A percentile compares a stretch with the other conserved stretches of the same genome.
phyloP scores from a whole-genome alignment of 805 yeast species.

The Saturnispora besseyi region DNA sequence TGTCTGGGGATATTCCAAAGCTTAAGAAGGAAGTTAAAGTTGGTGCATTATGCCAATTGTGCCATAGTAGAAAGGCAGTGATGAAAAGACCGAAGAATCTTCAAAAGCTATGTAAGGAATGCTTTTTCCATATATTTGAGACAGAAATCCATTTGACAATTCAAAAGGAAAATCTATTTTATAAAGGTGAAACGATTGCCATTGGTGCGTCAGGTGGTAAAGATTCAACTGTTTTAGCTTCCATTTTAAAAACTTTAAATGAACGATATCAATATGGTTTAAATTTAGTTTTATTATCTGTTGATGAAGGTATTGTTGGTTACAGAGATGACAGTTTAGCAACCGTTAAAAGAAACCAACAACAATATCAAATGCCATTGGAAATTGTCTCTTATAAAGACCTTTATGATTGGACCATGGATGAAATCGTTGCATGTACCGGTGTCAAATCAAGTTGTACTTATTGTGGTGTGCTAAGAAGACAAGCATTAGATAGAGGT shows the following conservation, averaged over 20 bases:
- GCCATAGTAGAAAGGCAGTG: slow-evolving; percentile 74
- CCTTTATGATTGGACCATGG: slow-evolving; percentile 97
- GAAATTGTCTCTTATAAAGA: slow-evolving; percentile 68
- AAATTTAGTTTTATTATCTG: slow-evolving; percentile 70
- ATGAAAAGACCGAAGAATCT: slow-evolving; percentile 88
- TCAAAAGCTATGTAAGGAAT: slow-evolving; percentile 80
- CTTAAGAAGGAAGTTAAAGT: slow-evolving; percentile 27
- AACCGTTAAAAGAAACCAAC: slow-evolving; percentile 88
- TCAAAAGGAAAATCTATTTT: slow-evolving; percentile 54
- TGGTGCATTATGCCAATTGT: slow-evolving; percentile 64
- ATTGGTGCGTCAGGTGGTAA: slow-evolving; percentile 99
- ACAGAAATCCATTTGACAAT: slow-evolving; percentile 93
- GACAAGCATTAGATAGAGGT: slow-evolving; percentile 96
- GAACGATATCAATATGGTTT: slow-evolving; percentile 85
- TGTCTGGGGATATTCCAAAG: not conserved
- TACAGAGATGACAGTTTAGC: slow-evolving; percentile 96
- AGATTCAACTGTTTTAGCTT: slow-evolving; percentile 92
- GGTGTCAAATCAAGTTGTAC: slow-evolving; percentile 94
- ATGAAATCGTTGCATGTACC: slow-evolving; percentile 89
- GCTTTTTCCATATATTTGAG: slow-evolving; percentile 87
- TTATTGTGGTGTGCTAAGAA: slow-evolving; percentile 92
- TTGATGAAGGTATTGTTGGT: slow-evolving; percentile 96
- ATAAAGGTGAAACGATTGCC: slow-evolving; percentile 80
- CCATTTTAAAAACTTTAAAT: slow-evolving; percentile 75
- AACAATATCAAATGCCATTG: slow-evolving; percentile 44